A percentile compares a stretch with the other conserved stretches of the same genome.
phyloP scores from a whole-genome alignment of 345 rosid species.

The Pistacia vera region DNA sequence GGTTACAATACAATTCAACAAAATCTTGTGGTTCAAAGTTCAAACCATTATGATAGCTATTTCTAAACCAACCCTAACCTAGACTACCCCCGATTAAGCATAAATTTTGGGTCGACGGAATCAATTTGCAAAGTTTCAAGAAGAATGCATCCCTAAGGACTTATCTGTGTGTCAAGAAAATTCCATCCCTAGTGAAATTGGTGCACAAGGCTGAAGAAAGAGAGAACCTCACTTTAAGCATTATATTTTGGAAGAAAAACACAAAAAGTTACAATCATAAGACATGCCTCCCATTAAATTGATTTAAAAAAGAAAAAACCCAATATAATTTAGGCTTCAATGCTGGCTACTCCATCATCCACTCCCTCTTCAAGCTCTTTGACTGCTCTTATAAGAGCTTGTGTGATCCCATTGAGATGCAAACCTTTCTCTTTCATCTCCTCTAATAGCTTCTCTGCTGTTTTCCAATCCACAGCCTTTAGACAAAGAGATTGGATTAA shows the following conservation, averaged over 20 bases:
- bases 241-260: background rate
- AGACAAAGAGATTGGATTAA: slow-evolving; percentile 80
- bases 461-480: slow-evolving; percentile 75
- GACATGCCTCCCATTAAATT: too few species aligned
- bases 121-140: background rate
- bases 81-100: background rate
- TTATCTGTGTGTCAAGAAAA: background rate
- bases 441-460: slow-evolving; percentile 62
- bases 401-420: slow-evolving; percentile 70
- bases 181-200: background rate
- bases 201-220: slow-evolving; percentile 3
- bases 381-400: slow-evolving; percentile 69
- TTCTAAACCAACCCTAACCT: background rate
- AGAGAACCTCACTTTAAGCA: background rate
- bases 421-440: slow-evolving; percentile 74
- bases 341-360: slow-evolving; percentile 28
- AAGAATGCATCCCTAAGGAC: background rate
- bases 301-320: background rate
- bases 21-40: too few species aligned
- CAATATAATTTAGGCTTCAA: slow-evolving; percentile 25
- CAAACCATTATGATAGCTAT: too few species aligned
- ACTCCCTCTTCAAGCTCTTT: slow-evolving; percentile 65
- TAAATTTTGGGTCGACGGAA: background rate
- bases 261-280: background rate
- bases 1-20: too few species aligned